Conservation (phyloP, 768 basidiomycete species). For the Pulveroboletus ravenelii region DNA sequence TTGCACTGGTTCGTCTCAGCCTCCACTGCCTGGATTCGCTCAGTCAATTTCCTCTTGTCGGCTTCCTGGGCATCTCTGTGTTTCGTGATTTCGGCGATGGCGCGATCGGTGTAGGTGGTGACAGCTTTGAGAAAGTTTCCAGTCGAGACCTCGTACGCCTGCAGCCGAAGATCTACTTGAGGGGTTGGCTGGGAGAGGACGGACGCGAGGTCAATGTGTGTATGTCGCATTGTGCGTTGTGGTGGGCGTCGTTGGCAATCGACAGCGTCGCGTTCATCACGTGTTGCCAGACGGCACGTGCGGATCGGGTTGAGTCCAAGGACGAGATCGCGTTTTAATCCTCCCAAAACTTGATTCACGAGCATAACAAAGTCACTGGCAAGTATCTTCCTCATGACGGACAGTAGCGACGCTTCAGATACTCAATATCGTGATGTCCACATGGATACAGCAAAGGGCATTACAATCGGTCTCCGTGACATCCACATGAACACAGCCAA, state of each 20-base stretch:
- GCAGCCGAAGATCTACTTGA: slow-evolving; percentile 57
- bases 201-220: slow-evolving; percentile 59
- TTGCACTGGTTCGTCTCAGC: slow-evolving; percentile 72
- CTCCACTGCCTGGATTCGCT: slow-evolving; percentile 61
- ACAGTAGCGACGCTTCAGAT: slow-evolving; percentile 10
- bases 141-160: slow-evolving; percentile 61
- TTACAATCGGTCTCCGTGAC: slow-evolving; percentile 43
- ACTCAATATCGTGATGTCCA: slow-evolving; percentile 52
- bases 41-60: slow-evolving; percentile 58
- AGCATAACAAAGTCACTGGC: background rate
- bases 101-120: slow-evolving; percentile 65
- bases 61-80: slow-evolving; percentile 55
- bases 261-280: slow-evolving; percentile 14
- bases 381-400: slow-evolving; percentile 9
- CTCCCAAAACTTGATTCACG: background rate
- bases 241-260: background rate
- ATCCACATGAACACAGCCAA: slow-evolving; percentile 66
- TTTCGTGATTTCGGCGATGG: slow-evolving; percentile 64
- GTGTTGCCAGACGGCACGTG: slow-evolving; percentile 11
- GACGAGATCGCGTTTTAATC: background rate
- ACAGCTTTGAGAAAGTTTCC: slow-evolving; percentile 71
- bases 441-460: slow-evolving; percentile 75
- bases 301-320: background rate
- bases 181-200: slow-evolving; percentile 53
- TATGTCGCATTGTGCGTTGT: slow-evolving; percentile 22